Conservation (phyloP, 192 early-diverging fungal species). For the Chytriomyces sp. region DNA sequence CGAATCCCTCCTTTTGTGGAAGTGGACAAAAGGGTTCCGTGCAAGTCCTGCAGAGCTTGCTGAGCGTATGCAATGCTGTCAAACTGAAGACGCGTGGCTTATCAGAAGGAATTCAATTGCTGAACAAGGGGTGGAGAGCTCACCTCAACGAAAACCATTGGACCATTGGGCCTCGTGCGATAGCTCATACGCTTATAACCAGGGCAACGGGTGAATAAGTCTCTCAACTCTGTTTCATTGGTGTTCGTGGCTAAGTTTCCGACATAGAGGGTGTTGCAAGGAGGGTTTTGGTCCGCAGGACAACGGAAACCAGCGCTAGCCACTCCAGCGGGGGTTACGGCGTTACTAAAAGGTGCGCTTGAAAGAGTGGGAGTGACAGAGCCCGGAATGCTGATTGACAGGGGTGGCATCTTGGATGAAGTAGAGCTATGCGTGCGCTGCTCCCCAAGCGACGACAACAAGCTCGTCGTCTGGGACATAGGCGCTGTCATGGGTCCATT, state of each 20-base stretch:
- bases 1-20: conserved; percentile 93
- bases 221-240: conserved; percentile 84
- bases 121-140: neutral
- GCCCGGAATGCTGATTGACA: conserved; percentile 20
- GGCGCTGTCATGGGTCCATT: conserved; percentile 17
- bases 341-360: neutral
- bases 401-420: neutral
- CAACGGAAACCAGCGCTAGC: conserved; percentile 16
- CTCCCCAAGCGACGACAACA: neutral
- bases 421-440: neutral
- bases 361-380: neutral
- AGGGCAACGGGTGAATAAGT: conserved; percentile 72
- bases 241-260: conserved; percentile 90
- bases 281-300: conserved; percentile 91
- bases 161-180: conserved; percentile 85
- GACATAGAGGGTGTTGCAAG: conserved; percentile 98
- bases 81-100: conserved; percentile 70
- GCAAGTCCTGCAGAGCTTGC: conserved; percentile 82
- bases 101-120: neutral
- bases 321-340: neutral
- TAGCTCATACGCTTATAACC: conserved; percentile 92
- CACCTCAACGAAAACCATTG: conserved; percentile 98
- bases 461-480: neutral
- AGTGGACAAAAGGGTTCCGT: conserved; percentile 79
- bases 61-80: conserved; percentile 91